Evolutionary conservation across 1,284 basidiomycete species (phyloP).

Genomic region (Heliocybe sulcata): DNA sequence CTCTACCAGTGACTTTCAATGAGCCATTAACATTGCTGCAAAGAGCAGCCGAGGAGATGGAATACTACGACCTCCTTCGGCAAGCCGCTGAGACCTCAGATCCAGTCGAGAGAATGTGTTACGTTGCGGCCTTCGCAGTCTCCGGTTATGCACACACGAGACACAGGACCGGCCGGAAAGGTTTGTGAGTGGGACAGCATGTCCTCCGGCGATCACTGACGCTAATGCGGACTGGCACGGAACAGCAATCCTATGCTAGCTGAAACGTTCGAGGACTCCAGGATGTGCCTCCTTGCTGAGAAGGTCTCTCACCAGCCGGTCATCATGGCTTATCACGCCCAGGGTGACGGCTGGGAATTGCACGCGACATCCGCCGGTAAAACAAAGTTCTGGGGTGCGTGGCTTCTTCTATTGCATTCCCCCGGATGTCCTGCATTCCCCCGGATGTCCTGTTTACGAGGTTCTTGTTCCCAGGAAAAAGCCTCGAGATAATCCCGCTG

Average conservation of each 20-base stretch:
- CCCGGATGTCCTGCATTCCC: conserved; percentile 9
- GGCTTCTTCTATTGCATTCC: conserved; percentile 11
- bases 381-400: conserved; percentile 84
- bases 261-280: conserved; percentile 81
- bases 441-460: conserved; percentile 12
- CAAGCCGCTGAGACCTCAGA: conserved; percentile 61
- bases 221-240: background rate
- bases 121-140: conserved; percentile 78
- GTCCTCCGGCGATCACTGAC: background rate
- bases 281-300: conserved; percentile 80
- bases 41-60: conserved; percentile 75
- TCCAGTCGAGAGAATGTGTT: conserved; percentile 65
- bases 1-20: conserved; percentile 84
- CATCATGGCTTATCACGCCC: conserved; percentile 78
- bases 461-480: conserved; percentile 52
- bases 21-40: conserved; percentile 83
- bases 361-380: conserved; percentile 68
- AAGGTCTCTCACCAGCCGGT: conserved; percentile 86
- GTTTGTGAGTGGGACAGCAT: conserved; percentile 55
- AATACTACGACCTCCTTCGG: conserved; percentile 68
- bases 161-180: conserved; percentile 76
- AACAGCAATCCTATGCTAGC: conserved; percentile 82
- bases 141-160: conserved; percentile 80
- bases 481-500: conserved; percentile 75
- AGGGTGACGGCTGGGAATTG: conserved; percentile 72